Evolutionary conservation across 768 basidiomycete genomes (phyloP).

Genomic region (Hypsizygus marmoreus): DNA sequence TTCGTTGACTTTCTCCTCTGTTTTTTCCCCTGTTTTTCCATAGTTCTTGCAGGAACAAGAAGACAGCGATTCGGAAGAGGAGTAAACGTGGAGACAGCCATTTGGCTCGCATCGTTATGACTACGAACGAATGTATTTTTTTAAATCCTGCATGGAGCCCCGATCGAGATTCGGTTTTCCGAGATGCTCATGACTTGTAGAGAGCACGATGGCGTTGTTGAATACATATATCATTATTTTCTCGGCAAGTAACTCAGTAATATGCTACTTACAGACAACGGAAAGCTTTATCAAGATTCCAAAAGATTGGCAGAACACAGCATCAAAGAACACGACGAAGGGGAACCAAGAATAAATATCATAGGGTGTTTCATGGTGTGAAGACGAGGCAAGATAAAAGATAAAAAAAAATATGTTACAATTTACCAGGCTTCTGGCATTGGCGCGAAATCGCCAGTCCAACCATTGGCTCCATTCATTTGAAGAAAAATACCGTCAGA

Average conservation of each 20-base stretch:
- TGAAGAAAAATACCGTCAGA: conserved; percentile 89
- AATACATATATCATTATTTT: no score
- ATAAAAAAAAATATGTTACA: neutral
- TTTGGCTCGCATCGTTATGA: neutral
- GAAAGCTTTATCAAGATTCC: no score
- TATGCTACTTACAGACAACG: no score
- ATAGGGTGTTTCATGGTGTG: neutral
- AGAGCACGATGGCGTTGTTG: no score
- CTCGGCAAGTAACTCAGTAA: no score
- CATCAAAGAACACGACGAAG: conserved; percentile 1
- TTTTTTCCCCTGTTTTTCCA: no score
- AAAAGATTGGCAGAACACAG: conserved; percentile 5
- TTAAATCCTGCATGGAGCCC: neutral
- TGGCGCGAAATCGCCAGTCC: conserved; percentile 72
- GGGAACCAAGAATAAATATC: neutral
- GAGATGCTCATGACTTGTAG: neutral
- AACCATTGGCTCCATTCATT: conserved; percentile 68
- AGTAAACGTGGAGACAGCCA: conserved; percentile 22
- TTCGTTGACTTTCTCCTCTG: neutral
- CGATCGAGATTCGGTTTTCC: neutral
- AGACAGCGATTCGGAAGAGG: conserved; percentile 71
- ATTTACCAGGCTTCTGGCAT: conserved; percentile 85
- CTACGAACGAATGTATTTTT: conserved; percentile 18
- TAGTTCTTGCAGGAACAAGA: conserved; percentile 93
- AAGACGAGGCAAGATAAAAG: no score